Conservation (phyloP, 805 yeast species). For the Zygoascus biomembranicola region DNA sequence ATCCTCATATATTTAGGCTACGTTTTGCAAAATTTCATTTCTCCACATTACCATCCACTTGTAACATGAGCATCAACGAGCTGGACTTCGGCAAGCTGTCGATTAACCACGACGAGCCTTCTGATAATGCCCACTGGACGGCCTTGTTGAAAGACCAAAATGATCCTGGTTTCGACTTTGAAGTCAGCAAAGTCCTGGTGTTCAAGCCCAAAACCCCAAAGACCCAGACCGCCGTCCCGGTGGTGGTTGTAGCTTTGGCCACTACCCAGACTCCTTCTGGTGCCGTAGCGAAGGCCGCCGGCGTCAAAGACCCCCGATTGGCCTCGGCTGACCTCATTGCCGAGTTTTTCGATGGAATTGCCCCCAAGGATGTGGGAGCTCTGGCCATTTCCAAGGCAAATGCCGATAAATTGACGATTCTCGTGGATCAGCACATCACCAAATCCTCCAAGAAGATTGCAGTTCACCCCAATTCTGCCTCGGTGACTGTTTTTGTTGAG, state of each 20-base stretch:
- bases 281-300: conserved; percentile 55
- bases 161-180: conserved; percentile 8
- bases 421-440: conserved; percentile 45
- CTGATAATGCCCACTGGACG: conserved; percentile 18
- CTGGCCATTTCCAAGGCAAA: conserved; percentile 31
- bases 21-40: background rate
- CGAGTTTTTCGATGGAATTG: conserved; percentile 44
- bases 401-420: conserved; percentile 51
- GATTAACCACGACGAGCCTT: conserved; percentile 14
- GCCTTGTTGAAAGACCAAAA: conserved; percentile 6
- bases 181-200: conserved; percentile 58
- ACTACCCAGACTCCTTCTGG: conserved; percentile 62
- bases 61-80: conserved; percentile 2
- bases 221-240: conserved; percentile 67
- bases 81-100: conserved; percentile 8
- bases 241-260: conserved; percentile 68
- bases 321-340: conserved; percentile 75
- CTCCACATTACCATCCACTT: conserved; percentile 1
- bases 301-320: conserved; percentile 76
- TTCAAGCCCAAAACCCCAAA: conserved; percentile 91
- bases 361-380: conserved; percentile 36
- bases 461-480: conserved; percentile 24
- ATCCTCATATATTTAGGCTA: background rate
- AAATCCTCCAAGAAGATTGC: conserved; percentile 23
- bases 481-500: conserved; percentile 31